Evolutionary conservation across 768 basidiomycete species (phyloP).

Genomic region (Candolleomyces efflorescens): DNA sequence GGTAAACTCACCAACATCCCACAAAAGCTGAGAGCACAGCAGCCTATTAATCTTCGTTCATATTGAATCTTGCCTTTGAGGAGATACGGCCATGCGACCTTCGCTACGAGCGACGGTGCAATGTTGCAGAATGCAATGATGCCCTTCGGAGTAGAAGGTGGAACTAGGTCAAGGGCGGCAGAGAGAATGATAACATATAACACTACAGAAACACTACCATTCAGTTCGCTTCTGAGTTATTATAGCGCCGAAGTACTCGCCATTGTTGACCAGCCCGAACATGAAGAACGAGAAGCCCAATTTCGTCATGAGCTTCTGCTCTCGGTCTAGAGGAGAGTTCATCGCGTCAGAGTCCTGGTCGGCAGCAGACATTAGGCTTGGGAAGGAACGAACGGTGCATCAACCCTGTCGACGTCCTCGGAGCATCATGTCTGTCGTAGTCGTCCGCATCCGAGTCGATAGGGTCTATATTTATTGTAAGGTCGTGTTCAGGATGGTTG

Average conservation of each 20-base stretch:
- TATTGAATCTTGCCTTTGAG: constrained; percentile 86
- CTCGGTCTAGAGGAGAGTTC: constrained; percentile 16
- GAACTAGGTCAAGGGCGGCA: constrained; percentile 92
- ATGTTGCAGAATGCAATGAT: constrained; percentile 96
- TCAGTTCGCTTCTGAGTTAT: not conserved
- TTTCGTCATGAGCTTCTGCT: constrained; percentile 29
- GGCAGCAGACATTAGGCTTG: not conserved
- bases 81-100: constrained; percentile 89
- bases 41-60: constrained; percentile 64
- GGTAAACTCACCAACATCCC: constrained; percentile 79
- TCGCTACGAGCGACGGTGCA: constrained; percentile 79
- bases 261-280: constrained; percentile 92
- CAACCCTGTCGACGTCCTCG: constrained; percentile 8
- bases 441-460: not conserved
- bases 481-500: not conserved
- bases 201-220: constrained; percentile 41
- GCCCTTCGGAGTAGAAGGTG: constrained; percentile 88
- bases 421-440: constrained; percentile 10
- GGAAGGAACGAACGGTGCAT: not conserved
- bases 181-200: constrained; percentile 96
- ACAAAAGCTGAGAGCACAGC: constrained; percentile 65
- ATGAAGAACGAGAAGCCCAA: constrained; percentile 75
- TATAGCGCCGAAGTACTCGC: constrained; percentile 31
- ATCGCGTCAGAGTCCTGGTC: not conserved
- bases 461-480: constrained; percentile 4